Percentiles rank a stretch among this genome's conserved stretches.
Conservation (phyloP, 2,329 filamentous ascomycete genomes). For the Helotiales sp. region DNA sequence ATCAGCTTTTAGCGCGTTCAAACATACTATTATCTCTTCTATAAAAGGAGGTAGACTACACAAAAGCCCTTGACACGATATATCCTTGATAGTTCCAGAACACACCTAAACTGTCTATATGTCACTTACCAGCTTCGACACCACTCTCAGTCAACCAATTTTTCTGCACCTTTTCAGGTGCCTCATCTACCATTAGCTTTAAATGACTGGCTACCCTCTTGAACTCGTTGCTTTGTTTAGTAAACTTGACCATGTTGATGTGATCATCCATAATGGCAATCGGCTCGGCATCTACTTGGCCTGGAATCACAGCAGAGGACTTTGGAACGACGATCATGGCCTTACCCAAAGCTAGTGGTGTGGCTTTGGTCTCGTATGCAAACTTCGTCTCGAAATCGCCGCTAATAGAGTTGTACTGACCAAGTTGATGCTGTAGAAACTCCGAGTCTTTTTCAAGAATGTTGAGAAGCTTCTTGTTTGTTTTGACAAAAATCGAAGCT, state of each 20-base stretch:
- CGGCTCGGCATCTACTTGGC: constrained; percentile 34
- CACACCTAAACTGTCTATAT: neutral
- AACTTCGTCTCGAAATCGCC: constrained; percentile 34
- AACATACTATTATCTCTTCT: constrained; percentile 1
- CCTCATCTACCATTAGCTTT: constrained; percentile 17
- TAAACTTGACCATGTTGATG: constrained; percentile 37
- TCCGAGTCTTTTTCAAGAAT: constrained; percentile 38
- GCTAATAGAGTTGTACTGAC: constrained; percentile 38
- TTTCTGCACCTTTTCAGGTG: constrained; percentile 14
- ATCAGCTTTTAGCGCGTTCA: constrained; percentile 8
- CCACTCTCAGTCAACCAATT: constrained; percentile 17
- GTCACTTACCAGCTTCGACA: constrained; percentile 16
- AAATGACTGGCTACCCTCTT: constrained; percentile 18
- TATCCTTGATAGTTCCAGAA: neutral
- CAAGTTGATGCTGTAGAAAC: constrained; percentile 38
- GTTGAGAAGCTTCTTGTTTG: constrained; percentile 34
- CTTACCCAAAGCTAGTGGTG: constrained; percentile 9
- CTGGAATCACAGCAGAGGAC: constrained; percentile 39
- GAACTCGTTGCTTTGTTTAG: constrained; percentile 18
- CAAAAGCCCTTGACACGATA: constrained; percentile 4
- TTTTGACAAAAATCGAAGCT: constrained; percentile 36
- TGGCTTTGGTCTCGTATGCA: constrained; percentile 33
- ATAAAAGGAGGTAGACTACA: constrained; percentile 3
- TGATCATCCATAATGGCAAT: constrained; percentile 38
- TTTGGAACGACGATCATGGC: constrained; percentile 34